Evolutionary conservation across 2,329 filamentous ascomycete species (phyloP).

Genomic region (Ceratocystis ficicola): DNA sequence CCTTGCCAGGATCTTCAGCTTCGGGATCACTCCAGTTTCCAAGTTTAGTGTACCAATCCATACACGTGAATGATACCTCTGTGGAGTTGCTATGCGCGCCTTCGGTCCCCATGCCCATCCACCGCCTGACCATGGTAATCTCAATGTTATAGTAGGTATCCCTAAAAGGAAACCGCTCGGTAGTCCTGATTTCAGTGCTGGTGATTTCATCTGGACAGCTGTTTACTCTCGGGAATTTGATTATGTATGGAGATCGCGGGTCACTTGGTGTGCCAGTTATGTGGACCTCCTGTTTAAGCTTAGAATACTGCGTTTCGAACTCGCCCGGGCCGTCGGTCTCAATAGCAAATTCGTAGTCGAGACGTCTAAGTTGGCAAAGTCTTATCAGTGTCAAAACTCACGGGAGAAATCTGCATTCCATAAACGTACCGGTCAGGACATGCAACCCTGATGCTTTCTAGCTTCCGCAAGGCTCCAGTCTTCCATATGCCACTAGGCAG

Average conservation of each 20-base stretch:
- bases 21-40: conserved; percentile 4
- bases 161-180: conserved; percentile 1
- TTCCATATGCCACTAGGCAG: background rate
- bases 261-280: background rate
- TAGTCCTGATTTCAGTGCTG: conserved; percentile 1
- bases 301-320: background rate
- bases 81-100: background rate
- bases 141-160: conserved; percentile 3
- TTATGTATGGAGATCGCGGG: background rate
- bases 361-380: background rate
- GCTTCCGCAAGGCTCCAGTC: background rate
- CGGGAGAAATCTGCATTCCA: background rate
- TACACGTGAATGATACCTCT: background rate
- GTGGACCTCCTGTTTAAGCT: background rate
- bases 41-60: conserved; percentile 8
- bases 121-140: background rate
- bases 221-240: background rate
- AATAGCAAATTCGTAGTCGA: background rate
- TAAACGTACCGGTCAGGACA: conserved; percentile 10
- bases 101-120: conserved; percentile 5
- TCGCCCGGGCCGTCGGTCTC: background rate
- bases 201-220: conserved; percentile 2
- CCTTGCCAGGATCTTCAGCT: background rate
- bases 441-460: conserved; percentile 8
- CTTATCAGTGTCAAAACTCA: background rate